Evolutionary conservation across 371 early-diverging fungal species (phyloP), one percentile per base, ranked within the genome.

Genomic region (Mycotypha africana): DNA sequence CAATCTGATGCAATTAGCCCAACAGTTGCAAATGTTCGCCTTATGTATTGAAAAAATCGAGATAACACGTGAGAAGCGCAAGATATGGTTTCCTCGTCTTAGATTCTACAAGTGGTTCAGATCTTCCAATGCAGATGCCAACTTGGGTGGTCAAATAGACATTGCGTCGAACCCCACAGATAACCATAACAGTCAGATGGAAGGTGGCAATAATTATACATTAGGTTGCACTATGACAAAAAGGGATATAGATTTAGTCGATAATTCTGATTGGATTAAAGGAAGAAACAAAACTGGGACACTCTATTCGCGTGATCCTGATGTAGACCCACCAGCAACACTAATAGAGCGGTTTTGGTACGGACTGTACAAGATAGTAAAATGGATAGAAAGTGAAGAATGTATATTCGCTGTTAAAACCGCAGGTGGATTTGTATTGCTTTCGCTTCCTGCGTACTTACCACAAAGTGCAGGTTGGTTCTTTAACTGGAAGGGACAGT

Each of bases 301-400:
- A n/a, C n/a, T n/a, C n/a, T n/a, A n/a, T n/a, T 47, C 43, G 23
- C 47, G 63, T 25, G 69, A 72, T 48, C 69, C 73, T 3, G 73
- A 72, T 53, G 69, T 72, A 4, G 53, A 58, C 20, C 57, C 73
- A 5, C 73, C 73, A 2, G 48, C 33, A 11, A 62, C 69, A 15
- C 23, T 26, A 1, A 23, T 32, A 2, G 62, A 72, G 40, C 33
- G 38, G 4, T 55, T 65, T 24, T 67, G 54, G 25, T 49, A 59
- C 28, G 4, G 20, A 1, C 1, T 64, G 1, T 53, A 60, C 20
- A 33, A 38, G 2, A 10, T 61, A 19, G 40, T 47, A 12, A 10
- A 31, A 11, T 72, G 73, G 73, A 23, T 56, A 17, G 22, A 45
- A 12, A 45, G 57, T 12, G 38, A 51, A 2, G 55, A 63, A 3